phyloP scores from a whole-genome alignment of 1,139 yeast genomes.

The Hyphopichia burtonii region DNA sequence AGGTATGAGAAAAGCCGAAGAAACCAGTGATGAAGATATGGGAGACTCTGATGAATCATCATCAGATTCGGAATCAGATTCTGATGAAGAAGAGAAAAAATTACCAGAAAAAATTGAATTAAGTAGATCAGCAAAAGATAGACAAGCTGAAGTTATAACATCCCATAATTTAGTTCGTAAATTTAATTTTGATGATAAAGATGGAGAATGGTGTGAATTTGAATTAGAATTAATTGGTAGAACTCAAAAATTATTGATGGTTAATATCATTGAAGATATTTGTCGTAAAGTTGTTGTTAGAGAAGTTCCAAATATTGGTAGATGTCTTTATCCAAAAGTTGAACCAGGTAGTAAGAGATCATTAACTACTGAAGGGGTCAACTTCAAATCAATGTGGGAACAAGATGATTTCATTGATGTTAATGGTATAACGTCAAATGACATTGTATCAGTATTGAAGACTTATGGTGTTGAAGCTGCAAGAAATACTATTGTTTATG shows the following conservation, averaged over 20 bases:
- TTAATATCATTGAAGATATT: conserved; percentile 89
- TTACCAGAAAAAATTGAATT: conserved; percentile 20
- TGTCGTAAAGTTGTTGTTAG: conserved; percentile 91
- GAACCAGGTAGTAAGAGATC: conserved; percentile 55
- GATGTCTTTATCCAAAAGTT: conserved; percentile 85
- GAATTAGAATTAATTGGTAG: conserved; percentile 80
- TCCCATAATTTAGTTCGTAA: conserved; percentile 69
- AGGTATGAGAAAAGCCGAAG: conserved; percentile 79
- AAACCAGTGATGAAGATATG: conserved; percentile 63
- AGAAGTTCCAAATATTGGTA: conserved; percentile 86
- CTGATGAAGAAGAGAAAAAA: conserved; percentile 14
- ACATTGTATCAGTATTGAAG: conserved; percentile 82
- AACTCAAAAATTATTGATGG: conserved; percentile 94
- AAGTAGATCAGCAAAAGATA: conserved; percentile 68
- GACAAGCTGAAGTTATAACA: conserved; percentile 79
- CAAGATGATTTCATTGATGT: conserved; percentile 91
- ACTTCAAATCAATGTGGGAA: conserved; percentile 97
- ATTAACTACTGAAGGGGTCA: conserved; percentile 96
- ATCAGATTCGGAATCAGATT: conserved; percentile 18
- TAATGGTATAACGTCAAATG: conserved; percentile 86
- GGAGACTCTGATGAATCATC: conserved; percentile 25
- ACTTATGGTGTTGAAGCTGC: conserved; percentile 99
- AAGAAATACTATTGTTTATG: conserved; percentile 93
- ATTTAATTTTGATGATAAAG: conserved; percentile 85
- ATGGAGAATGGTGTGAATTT: conserved; percentile 93